Evolutionary conservation across 2,329 filamentous ascomycete genomes (phyloP), one percentile per base, ranked within the genome.

Genomic region (Botryosphaeria agaves): DNA sequence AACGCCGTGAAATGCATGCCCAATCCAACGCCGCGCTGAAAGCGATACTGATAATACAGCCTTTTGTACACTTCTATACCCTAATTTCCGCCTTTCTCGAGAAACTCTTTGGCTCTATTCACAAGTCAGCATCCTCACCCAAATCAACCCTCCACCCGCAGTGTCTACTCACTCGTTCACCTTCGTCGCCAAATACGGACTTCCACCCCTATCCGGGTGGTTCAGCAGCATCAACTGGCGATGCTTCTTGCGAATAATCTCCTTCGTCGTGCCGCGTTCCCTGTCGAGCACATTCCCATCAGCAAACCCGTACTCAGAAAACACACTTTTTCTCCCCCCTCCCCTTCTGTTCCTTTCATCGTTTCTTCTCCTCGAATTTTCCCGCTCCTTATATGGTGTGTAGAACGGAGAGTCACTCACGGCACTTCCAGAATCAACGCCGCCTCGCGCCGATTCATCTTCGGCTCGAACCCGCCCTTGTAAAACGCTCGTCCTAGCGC

Each of bases 381-480:
- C n/a, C n/a, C n/a, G n/a, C n/a, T 21, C 7, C 19, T 21, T 21
- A 21, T 11, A 21, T 21, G 7, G 11, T 21, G 7, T 21, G 7
- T 21, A 20, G 24, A 3, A 18, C 8, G 14, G 9, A 15, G 31
- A 3, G 27, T 11, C 25, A 59, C 65, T 34, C 72, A 94, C 87
- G 75, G 81, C 37, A 95, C 74, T 40, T 89, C 80, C 29, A 98
- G 62, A 36, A 98, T 94, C 43, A 98, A 60, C 4, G 84, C 69
- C 14, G 89, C 89, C 59, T 98, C 89, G 53, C 78, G 75, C 53
- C 78, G 72, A 53, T 74, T 94, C 87, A 98, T 98, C 57, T 78
- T 80, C 36, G 74, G 66, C 61, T 98, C 89, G 51, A 98, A 98
- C n/a, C 89, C 89, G 42, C 89, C 89, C 59, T 95, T 98, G 68